A percentile compares a stretch with the other conserved stretches of the same genome.
Conservation (phyloP, 2,329 filamentous ascomycete genomes). For the Magnaporthiopsis rhizophila region DNA sequence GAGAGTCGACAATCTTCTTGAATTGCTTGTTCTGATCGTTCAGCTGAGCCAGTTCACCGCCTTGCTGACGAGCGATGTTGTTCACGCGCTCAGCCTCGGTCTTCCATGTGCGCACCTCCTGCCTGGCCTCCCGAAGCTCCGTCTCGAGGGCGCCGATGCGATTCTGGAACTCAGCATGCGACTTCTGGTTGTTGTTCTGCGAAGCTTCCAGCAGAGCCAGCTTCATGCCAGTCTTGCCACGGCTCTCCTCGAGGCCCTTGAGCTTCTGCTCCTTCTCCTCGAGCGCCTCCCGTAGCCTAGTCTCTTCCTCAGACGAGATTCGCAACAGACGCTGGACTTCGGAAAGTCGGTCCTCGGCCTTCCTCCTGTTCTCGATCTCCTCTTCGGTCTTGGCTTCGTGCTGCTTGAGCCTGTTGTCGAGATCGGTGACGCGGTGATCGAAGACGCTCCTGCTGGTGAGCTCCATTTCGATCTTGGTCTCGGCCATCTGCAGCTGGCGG, state of each 20-base stretch:
- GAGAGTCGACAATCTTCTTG: constrained; percentile 61
- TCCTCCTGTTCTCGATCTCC: constrained; percentile 54
- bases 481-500: constrained; percentile 47
- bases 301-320: constrained; percentile 64
- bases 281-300: constrained; percentile 55
- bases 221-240: constrained; percentile 49
- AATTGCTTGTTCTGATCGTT: constrained; percentile 63
- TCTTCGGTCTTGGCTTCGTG: constrained; percentile 57
- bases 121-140: constrained; percentile 46
- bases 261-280: constrained; percentile 64
- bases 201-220: constrained; percentile 61
- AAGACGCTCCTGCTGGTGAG: constrained; percentile 52
- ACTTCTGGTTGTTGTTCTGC: constrained; percentile 49
- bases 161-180: constrained; percentile 46
- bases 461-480: constrained; percentile 52
- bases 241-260: constrained; percentile 48
- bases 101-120: constrained; percentile 54
- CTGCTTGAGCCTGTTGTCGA: constrained; percentile 59
- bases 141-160: constrained; percentile 44
- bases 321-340: constrained; percentile 65
- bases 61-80: constrained; percentile 40
- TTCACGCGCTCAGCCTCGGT: constrained; percentile 52
- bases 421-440: constrained; percentile 55
- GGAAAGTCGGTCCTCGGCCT: constrained; percentile 63
- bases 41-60: constrained; percentile 39